Evolutionary conservation across 306 rosid species (phyloP).

Genomic region (Echinosophora koreensis): DNA sequence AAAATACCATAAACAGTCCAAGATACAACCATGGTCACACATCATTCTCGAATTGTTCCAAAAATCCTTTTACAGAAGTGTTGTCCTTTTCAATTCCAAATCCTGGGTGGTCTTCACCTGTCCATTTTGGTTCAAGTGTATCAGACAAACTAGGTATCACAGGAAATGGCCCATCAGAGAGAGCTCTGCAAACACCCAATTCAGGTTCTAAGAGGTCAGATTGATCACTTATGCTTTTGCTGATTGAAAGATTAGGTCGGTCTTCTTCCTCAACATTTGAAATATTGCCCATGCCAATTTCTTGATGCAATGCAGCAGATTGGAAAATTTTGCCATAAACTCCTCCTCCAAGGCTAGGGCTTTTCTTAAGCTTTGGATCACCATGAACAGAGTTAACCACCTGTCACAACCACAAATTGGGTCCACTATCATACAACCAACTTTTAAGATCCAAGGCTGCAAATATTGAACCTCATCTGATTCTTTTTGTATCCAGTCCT

Average conservation of each 20-base stretch:
- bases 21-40: too few relatives aligned
- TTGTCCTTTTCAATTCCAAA: conserved; percentile 55
- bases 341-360: conserved; percentile 50
- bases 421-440: conserved; percentile 11
- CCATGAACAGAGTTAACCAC: conserved; percentile 58
- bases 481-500: conserved; percentile 88
- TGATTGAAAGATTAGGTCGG: conserved; percentile 45
- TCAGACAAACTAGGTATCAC: conserved; percentile 71
- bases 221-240: conserved; percentile 42
- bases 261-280: conserved; percentile 51
- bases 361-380: too few relatives aligned
- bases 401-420: conserved; percentile 61
- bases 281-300: conserved; percentile 42
- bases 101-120: conserved; percentile 65
- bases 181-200: conserved; percentile 56
- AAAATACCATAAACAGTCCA: too few relatives aligned
- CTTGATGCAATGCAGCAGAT: conserved; percentile 49
- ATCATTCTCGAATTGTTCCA: too few relatives aligned
- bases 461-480: conserved; percentile 70
- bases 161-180: conserved; percentile 79
- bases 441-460: conserved; percentile 39
- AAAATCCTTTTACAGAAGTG: conserved; percentile 26
- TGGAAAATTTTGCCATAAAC: conserved; percentile 46
- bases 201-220: conserved; percentile 54
- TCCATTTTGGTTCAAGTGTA: conserved; percentile 93